Conservation (phyloP, 768 basidiomycete species). For the Agaricus blazei region DNA sequence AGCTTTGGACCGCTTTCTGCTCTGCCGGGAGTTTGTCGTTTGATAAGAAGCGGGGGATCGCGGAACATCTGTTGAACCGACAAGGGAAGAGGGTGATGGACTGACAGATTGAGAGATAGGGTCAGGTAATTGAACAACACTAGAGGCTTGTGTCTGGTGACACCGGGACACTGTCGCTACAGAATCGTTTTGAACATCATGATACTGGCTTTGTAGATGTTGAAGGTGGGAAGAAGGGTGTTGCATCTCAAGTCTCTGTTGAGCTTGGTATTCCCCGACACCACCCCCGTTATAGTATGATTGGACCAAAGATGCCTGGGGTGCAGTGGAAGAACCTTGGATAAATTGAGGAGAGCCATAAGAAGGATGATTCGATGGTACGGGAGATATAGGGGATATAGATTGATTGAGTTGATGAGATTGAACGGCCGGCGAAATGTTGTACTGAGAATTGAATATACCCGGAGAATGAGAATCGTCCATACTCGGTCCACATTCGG, state of each 20-base stretch:
- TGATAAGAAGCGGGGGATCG: slow-evolving; percentile 9
- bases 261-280: slow-evolving; percentile 11
- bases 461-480: slow-evolving; percentile 12
- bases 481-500: slow-evolving; percentile 8
- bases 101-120: slow-evolving; percentile 20
- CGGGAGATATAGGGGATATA: slow-evolving; percentile 30
- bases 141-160: background rate
- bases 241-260: slow-evolving; percentile 17
- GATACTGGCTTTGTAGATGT: slow-evolving; percentile 18
- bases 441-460: slow-evolving; percentile 26
- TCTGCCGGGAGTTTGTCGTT: slow-evolving; percentile 10
- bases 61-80: slow-evolving; percentile 1
- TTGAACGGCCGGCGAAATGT: slow-evolving; percentile 21
- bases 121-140: background rate
- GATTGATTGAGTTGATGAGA: slow-evolving; percentile 26
- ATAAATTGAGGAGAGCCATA: slow-evolving; percentile 27
- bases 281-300: slow-evolving; percentile 1
- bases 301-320: slow-evolving; percentile 13
- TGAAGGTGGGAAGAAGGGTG: slow-evolving; percentile 20
- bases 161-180: slow-evolving; percentile 9
- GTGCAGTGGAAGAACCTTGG: slow-evolving; percentile 31
- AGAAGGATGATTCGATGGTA: slow-evolving; percentile 17
- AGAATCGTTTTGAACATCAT: slow-evolving; percentile 11
- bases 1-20: slow-evolving; percentile 4
- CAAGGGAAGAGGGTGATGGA: slow-evolving; percentile 26